Base-by-base conservation (phyloP, 164 flowering plant species). In the Vitis labrusca region DNA sequence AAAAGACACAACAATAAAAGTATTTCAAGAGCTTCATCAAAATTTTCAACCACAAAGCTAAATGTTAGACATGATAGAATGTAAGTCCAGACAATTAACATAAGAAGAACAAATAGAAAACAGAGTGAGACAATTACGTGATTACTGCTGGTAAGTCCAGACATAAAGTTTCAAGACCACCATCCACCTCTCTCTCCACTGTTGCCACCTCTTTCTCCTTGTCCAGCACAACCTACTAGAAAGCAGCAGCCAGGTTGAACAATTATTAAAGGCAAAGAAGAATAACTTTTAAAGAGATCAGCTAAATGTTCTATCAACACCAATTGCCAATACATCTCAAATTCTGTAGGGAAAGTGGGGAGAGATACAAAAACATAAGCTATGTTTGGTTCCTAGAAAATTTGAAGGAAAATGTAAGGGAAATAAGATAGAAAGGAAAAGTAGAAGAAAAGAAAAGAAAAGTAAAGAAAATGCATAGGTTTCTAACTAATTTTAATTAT, bases 141-240 rank as follows among this genome's bases (percentile, higher is more conserved):
- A 92, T 87, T 11, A 94, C 99, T 61, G 97, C 99, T 23, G 99
- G 99, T 47, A 92, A 77, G 73, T 88, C 91, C 67, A 94, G 76
- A 67, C 80, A 78, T 63, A 94, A 58, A 12, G 97, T 91, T 83
- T 94, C 98, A 29, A 90, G 85, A 63, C 94, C 98, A 75, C 92
- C 97, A 73, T 92, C 98, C 52, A 94, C 98, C 83, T 94, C 99
- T 82, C 97, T 87, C 16, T 92, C 99, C 63, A 94, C 97, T 27
- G 83, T 86, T 50, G 81, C 97, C 49, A 73, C 76, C 57, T 85
- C 82, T 50, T 90, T 95, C 61, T 82, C 93, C 73, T 85, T 87
- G 78, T 95, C 96, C 76, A 95, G 78, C 72, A 89, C 84, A 83
- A 93, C 96, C 99, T 91, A 84, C 81, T 75, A 76, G 70, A 79